A percentile compares a stretch with the other conserved stretches of the same genome.
Evolutionary conservation across 1,139 yeast species (phyloP).

Genomic region (Taphrina pruni): DNA sequence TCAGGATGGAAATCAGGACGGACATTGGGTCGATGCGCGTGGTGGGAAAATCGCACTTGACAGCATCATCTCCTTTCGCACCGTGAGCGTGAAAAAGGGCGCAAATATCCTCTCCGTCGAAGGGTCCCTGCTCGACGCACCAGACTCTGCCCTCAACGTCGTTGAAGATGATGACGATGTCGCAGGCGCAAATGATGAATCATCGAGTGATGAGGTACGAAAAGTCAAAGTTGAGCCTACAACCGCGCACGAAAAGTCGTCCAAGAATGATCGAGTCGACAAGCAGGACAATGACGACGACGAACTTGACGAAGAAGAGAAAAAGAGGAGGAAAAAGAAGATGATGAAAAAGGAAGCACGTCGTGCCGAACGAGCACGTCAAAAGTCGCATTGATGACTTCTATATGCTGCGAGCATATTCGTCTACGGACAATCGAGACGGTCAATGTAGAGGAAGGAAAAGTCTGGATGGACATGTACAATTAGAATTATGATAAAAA

Average conservation of each 20-base stretch:
- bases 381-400: no score
- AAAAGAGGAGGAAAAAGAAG: no score
- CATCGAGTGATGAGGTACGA: neutral
- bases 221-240: conserved; percentile 1
- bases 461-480: neutral
- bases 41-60: conserved; percentile 23
- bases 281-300: no score
- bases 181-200: neutral
- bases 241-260: no score
- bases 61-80: conserved; percentile 21
- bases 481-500: neutral
- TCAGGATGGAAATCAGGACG: conserved; percentile 64
- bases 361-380: no score
- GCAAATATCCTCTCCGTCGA: conserved; percentile 35
- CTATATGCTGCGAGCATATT: no score
- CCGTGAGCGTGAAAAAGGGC: conserved; percentile 38
- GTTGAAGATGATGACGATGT: neutral
- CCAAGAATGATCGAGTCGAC: no score
- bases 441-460: neutral
- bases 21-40: conserved; percentile 38
- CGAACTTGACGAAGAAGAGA: no score
- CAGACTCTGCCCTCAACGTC: neutral
- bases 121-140: conserved; percentile 11
- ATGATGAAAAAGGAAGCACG: no score
- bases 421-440: neutral